A percentile compares a stretch with the other conserved stretches of the same genome.
phyloP scores from a whole-genome alignment of 179 eudicot genomes.

The Beta corolliflora region DNA sequence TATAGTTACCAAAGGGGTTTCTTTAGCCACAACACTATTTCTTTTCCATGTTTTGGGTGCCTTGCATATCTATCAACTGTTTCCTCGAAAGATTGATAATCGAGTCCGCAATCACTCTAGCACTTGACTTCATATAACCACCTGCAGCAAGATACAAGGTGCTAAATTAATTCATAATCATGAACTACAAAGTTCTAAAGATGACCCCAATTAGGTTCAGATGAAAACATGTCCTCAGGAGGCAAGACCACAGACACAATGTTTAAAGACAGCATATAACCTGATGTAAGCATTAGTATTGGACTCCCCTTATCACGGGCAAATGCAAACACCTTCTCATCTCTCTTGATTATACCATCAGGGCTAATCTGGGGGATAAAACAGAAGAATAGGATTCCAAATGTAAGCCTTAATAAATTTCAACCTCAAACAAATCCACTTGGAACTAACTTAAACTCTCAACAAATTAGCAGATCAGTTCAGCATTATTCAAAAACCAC shows the following conservation, averaged over 20 bases:
- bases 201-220: background rate
- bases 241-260: background rate
- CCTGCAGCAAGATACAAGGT: conserved; percentile 44
- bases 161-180: background rate
- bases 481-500: too few relatives aligned
- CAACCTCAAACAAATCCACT: background rate
- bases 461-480: too few relatives aligned
- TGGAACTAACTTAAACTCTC: too few relatives aligned
- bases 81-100: conserved; percentile 72
- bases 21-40: background rate
- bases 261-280: conserved; percentile 32
- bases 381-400: background rate
- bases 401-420: background rate
- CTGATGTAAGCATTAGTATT: conserved; percentile 94
- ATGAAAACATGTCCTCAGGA: background rate
- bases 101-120: conserved; percentile 86
- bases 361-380: conserved; percentile 70
- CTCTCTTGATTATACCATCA: conserved; percentile 70
- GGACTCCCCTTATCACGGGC: conserved; percentile 70
- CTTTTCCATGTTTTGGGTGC: background rate
- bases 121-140: conserved; percentile 97
- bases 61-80: conserved; percentile 52
- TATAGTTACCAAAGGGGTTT: background rate
- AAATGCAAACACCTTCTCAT: conserved; percentile 86
- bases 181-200: background rate